phyloP scores from a whole-genome alignment of 23 red algal species.

The Chondrus crispus region DNA sequence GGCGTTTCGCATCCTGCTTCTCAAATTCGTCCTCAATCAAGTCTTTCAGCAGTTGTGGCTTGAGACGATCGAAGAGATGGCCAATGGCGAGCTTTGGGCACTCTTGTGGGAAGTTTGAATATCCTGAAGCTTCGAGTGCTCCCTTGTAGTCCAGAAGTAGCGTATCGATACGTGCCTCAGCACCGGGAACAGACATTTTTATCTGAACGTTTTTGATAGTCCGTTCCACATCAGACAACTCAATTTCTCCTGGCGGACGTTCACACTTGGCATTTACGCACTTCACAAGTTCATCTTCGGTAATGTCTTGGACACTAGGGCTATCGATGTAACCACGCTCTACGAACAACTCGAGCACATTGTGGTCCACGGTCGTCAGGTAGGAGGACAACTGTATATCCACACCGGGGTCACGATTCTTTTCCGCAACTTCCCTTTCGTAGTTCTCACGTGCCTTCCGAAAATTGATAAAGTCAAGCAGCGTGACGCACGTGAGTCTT shows the following conservation, averaged over 20 bases:
- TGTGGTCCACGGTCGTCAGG: neutral
- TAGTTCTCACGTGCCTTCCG: slow-evolving; percentile 10
- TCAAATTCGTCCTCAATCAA: slow-evolving; percentile 1
- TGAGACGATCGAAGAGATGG: slow-evolving; percentile 14
- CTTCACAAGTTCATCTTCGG: neutral
- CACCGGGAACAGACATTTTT: neutral
- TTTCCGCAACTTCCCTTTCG: slow-evolving; percentile 19
- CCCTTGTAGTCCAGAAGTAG: neutral
- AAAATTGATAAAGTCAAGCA: neutral
- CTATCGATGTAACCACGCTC: neutral
- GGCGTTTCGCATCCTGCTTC: neutral
- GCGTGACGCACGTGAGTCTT: neutral
- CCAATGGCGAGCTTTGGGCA: slow-evolving; percentile 20
- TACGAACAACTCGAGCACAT: neutral
- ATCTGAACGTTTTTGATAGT: neutral
- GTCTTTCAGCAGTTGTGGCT: neutral
- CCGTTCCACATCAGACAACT: neutral
- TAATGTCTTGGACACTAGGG: neutral
- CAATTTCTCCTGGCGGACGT: neutral
- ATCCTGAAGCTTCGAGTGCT: neutral
- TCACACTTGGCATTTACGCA: neutral
- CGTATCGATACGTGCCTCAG: neutral
- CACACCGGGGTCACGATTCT: slow-evolving; percentile 1
- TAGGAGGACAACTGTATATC: neutral
- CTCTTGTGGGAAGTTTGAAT: neutral